Conservation (phyloP, 176 grass and related monocot species). For the Hordeum marinum region DNA sequence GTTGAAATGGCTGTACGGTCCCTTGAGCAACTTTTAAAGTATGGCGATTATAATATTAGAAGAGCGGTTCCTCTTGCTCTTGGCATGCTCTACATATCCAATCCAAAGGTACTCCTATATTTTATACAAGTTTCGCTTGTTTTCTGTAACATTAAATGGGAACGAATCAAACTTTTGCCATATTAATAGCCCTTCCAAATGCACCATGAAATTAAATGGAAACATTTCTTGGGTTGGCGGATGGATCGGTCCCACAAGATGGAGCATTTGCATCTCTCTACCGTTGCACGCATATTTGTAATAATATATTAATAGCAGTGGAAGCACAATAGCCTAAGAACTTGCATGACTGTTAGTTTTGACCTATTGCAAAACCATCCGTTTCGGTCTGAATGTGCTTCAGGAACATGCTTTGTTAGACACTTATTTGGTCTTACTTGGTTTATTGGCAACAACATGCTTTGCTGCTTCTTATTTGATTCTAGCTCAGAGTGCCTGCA, state of each 20-base stretch:
- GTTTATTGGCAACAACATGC: not conserved
- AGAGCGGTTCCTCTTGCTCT: constrained; percentile 94
- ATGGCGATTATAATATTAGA: constrained; percentile 94
- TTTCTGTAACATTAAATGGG: not conserved
- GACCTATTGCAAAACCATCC: not conserved
- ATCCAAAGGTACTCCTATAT: constrained; percentile 73
- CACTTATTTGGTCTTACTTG: not conserved
- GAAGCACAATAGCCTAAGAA: not conserved
- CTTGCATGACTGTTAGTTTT: not conserved
- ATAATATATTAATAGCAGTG: not conserved
- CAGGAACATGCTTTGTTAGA: not conserved
- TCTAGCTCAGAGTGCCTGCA: not conserved
- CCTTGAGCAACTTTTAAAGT: constrained; percentile 85
- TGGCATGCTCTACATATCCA: constrained; percentile 89
- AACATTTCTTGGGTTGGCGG: not conserved
- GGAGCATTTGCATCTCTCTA: not conserved
- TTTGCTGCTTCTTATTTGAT: not conserved
- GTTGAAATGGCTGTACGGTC: constrained; percentile 88
- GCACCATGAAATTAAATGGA: not conserved
- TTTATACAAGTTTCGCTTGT: not conserved
- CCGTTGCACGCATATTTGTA: not conserved
- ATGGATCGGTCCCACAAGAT: not conserved
- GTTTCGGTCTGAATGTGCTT: not conserved
- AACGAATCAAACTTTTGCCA: not conserved
- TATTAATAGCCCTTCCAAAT: not conserved